Evolutionary conservation across 2,329 filamentous ascomycete species (phyloP).

Genomic region (Cercospora janseana): DNA sequence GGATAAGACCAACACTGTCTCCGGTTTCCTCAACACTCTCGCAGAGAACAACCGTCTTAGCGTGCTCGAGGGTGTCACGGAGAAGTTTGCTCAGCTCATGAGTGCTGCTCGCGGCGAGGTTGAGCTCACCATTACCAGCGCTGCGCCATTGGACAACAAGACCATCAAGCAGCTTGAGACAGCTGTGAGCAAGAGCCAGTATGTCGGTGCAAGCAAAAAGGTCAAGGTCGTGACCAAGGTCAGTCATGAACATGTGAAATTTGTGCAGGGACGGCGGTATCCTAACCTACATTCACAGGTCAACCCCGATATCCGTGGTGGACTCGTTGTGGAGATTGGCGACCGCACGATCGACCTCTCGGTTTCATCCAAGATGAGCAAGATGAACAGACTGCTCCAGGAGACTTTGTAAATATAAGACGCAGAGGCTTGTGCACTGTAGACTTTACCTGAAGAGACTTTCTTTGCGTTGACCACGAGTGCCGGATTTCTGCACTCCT

Average conservation of each 20-base stretch:
- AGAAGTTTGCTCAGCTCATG: slow-evolving; percentile 87
- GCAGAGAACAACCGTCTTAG: slow-evolving; percentile 95
- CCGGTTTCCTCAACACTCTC: slow-evolving; percentile 88
- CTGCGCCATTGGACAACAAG: slow-evolving; percentile 83
- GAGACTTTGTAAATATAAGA: slow-evolving; percentile 81
- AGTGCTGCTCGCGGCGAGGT: slow-evolving; percentile 87
- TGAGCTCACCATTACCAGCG: slow-evolving; percentile 87
- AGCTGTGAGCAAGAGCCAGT: slow-evolving; percentile 84
- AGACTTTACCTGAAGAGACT: slow-evolving; percentile 20
- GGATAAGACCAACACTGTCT: slow-evolving; percentile 75
- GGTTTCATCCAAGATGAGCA: slow-evolving; percentile 89
- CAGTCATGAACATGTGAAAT: slow-evolving; percentile 40
- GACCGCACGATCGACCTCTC: slow-evolving; percentile 98
- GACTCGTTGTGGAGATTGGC: slow-evolving; percentile 91
- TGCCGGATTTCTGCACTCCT: too few relatives aligned
- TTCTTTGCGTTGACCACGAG: slow-evolving; percentile 14
- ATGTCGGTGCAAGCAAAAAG: slow-evolving; percentile 90
- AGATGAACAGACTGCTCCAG: slow-evolving; percentile 98
- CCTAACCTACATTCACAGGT: slow-evolving; percentile 54
- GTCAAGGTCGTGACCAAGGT: slow-evolving; percentile 91
- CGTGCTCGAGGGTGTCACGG: slow-evolving; percentile 74
- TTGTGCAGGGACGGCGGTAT: background rate
- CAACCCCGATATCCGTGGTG: slow-evolving; percentile 90
- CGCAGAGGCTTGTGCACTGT: slow-evolving; percentile 19
- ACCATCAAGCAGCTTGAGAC: slow-evolving; percentile 81